Base-by-base conservation (phyloP, 2,329 filamentous ascomycete genomes). In the Hymenoscyphus scutula region DNA sequence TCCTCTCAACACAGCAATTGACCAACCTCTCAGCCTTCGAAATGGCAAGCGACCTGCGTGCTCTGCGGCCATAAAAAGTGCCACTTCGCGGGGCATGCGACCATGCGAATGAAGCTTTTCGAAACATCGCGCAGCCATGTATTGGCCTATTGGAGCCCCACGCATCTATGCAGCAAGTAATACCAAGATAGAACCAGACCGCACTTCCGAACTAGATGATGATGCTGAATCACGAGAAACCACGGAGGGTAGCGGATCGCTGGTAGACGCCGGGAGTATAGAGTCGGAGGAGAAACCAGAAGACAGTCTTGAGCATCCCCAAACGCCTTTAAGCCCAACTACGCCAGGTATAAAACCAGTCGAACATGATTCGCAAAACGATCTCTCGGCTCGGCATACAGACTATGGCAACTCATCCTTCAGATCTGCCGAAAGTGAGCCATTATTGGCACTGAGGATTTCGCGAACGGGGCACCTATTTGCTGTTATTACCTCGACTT, bases 141-240 rank as follows among this genome's bases (percentile, higher is more conserved):
- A 96, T 83, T 96, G 91, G 91, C 91, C 91, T 73, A 85, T 92
- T 76, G 91, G 90, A 76, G 90, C 90, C 75, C 90, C 91, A 74
- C 87, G 88, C 76, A 87, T 93, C 76, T 94, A 91, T 80, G 88
- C 90, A 74, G 89, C 89, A 71, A 90, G 83, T 79, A 90, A 86
- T 78, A 84, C 83, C 73, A 82, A 82, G 75, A 77, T 81, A 69
- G 76, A 80, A 61, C 76, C 78, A 61, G 76, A 81, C 68, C 81
- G 79, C 65, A 74, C 81, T 62, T 78, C 82, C 65, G 77, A 85
- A 65, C 84, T 82, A 59, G 82, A 88, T 68, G 84, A 91, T 79
- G 87, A 88, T 74, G 78, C 85, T 70, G 68, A 78, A 66, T 66
- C 74, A 64, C 55, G 67, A 72, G 75, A 71, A 67, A 74, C 64